Evolutionary conservation across 148 eudicot species (phyloP), one percentile per base, ranked within the genome.

Genomic region (Spergularia bocconei): DNA sequence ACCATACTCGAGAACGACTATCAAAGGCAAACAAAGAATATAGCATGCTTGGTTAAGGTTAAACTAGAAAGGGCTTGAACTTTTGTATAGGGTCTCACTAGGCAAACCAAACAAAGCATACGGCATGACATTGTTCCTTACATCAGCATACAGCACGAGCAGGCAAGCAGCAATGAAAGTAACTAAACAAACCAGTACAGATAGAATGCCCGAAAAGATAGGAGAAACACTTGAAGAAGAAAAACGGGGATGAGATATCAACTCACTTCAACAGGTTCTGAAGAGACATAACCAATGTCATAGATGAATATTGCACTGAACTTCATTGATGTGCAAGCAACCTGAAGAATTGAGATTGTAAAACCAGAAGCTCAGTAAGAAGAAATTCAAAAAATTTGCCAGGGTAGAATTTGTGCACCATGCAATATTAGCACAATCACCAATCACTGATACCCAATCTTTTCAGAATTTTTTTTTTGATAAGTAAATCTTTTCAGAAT

Each of bases 261-360:
- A 73, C 87, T 80, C 83, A 87, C 97, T 80, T 90, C 87, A 78
- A 85, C 74, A 17, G 97, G 98, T 63, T 91, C 86, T 4, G 92
- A 80, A 69, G 96, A 90, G 77, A 83, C 72, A 74, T 86, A 91
- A 47, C 92, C 93, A 76, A 92, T 87, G 80, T 94, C 98, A 77
- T 82, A 94, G 67, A 94, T 88, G 57, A 61, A 80, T 33, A 91
- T 77, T 78, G 86, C 93, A 79, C 83, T 83, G 64, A 85, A 84
- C 71, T 75, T 87, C 78, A 75, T 78, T 67, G 97, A 86, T 58
- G 97, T 82, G 81, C 97, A 94, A 48, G 96, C 98, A 80, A 94
- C 90, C 98, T 94, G 88, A 60, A 63, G 25, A 44, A 83, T 65
- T 72, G 21, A 56, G 41, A 69, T 17, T 58, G 72, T 25, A 59